Conservation (phyloP, 345 rosid species). For the Kernera saxatilis region DNA sequence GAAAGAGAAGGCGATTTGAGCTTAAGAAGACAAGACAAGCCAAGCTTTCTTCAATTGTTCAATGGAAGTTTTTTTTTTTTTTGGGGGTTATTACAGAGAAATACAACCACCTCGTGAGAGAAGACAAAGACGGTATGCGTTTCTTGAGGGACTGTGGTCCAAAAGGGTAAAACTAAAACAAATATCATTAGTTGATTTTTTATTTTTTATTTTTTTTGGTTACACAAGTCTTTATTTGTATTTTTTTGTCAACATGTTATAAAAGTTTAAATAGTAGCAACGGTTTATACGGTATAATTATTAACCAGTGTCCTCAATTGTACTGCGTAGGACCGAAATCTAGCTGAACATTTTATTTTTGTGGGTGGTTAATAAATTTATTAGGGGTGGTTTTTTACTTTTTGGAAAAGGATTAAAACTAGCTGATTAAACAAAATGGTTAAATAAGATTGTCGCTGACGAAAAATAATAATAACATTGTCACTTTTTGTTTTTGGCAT, state of each 20-base stretch:
- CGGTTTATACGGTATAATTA: constrained; percentile 4
- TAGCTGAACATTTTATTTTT: neutral
- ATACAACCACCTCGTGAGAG: constrained; percentile 29
- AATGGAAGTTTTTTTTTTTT: neutral
- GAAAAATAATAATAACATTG: too few relatives aligned
- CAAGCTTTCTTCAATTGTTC: constrained; percentile 18
- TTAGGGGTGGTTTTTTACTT: neutral
- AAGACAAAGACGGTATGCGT: constrained; percentile 27
- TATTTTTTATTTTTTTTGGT: neutral
- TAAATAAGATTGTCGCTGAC: too few relatives aligned
- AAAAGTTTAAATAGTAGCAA: neutral
- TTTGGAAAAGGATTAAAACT: neutral
- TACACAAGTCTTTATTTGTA: neutral
- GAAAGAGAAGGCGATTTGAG: neutral
- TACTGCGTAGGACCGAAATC: neutral
- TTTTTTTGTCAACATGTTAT: neutral
- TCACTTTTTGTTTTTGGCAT: too few relatives aligned
- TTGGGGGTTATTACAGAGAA: neutral
- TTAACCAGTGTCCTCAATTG: neutral
- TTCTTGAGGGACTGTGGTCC: constrained; percentile 21
- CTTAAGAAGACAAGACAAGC: constrained; percentile 13
- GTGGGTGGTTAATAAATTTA: neutral
- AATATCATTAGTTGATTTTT: constrained; percentile 3
- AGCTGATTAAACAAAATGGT: neutral
- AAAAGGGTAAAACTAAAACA: neutral